Conservation (phyloP, 2,329 filamentous ascomycete species). For the Pseudofabraea citricarpa region DNA sequence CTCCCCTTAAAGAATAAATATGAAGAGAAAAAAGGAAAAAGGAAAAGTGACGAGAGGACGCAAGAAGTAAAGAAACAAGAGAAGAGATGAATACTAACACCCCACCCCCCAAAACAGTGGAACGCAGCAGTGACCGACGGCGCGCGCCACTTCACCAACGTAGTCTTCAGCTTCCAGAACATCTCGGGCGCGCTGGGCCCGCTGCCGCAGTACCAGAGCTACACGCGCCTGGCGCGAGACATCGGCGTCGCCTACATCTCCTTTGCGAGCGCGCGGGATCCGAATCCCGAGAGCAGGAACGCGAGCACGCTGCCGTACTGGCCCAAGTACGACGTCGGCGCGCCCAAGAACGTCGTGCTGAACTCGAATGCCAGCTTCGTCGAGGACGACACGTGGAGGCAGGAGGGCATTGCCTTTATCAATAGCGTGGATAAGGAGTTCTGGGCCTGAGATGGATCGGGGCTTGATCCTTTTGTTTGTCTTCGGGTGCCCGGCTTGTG, state of each 20-base stretch:
- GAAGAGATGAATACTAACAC: too few relatives aligned
- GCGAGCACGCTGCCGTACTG: constrained; percentile 32
- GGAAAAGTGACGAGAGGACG: not conserved
- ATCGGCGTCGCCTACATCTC: constrained; percentile 20
- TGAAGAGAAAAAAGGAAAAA: not conserved
- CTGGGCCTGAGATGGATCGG: too few relatives aligned
- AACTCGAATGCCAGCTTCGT: constrained; percentile 38
- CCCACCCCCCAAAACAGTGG: constrained; percentile 26
- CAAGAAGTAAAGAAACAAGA: too few relatives aligned
- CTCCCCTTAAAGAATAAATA: too few relatives aligned
- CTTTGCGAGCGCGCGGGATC: constrained; percentile 38
- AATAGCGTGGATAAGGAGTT: too few relatives aligned
- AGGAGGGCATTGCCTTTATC: constrained; percentile 40
- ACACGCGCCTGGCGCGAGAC: constrained; percentile 22
- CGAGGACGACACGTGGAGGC: constrained; percentile 42
- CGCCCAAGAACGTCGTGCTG: constrained; percentile 39
- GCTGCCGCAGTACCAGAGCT: constrained; percentile 35
- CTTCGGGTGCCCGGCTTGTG: too few relatives aligned
- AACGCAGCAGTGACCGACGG: constrained; percentile 35
- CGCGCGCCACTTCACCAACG: constrained; percentile 43
- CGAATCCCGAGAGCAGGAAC: constrained; percentile 30
- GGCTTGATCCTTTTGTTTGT: too few relatives aligned
- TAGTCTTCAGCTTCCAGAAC: constrained; percentile 47
- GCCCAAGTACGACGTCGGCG: constrained; percentile 34
- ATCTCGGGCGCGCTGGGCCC: constrained; percentile 42